These are phyloP conservation scores for Aspergillus funiculosus DNA, from an alignment of 495 filamentous ascomycete genomes.

Conservation along the genomic window DNA sequence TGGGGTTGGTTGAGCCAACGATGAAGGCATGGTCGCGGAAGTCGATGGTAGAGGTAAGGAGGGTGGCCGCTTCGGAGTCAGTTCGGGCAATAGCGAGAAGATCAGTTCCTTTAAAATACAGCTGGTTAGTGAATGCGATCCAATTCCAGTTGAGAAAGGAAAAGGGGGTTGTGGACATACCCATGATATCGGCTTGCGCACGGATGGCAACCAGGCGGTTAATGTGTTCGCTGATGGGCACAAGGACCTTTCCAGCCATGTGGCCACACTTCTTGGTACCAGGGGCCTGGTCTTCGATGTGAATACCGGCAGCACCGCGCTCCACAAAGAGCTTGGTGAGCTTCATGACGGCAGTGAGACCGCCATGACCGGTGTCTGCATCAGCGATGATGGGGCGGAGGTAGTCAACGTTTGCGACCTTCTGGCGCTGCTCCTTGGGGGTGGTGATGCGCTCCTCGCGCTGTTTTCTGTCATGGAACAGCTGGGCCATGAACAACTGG, in stretches of 20 bases:
- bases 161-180: constrained; percentile 44
- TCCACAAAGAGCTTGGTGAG: constrained; percentile 96
- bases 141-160: not conserved
- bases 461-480: constrained; percentile 99
- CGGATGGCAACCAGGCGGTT: constrained; percentile 95
- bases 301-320: constrained; percentile 93
- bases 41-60: constrained; percentile 95
- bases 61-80: constrained; percentile 94
- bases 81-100: constrained; percentile 89
- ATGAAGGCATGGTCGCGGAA: constrained; percentile 92
- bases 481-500: constrained; percentile 94
- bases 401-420: constrained; percentile 82
- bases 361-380: constrained; percentile 95
- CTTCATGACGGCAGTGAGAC: constrained; percentile 97
- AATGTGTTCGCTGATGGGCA: constrained; percentile 97
- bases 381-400: constrained; percentile 94
- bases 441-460: constrained; percentile 85
- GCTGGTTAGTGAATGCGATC: not conserved
- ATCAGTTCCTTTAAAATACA: constrained; percentile 53
- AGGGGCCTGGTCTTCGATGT: constrained; percentile 97
- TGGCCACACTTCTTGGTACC: constrained; percentile 99
- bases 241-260: constrained; percentile 98
- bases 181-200: constrained; percentile 98
- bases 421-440: constrained; percentile 64
- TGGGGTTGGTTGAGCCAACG: constrained; percentile 79